Evolutionary conservation across 129 eudicot genomes (phyloP), one percentile per base, ranked within the genome.

Genomic region (Glebionis coronaria): DNA sequence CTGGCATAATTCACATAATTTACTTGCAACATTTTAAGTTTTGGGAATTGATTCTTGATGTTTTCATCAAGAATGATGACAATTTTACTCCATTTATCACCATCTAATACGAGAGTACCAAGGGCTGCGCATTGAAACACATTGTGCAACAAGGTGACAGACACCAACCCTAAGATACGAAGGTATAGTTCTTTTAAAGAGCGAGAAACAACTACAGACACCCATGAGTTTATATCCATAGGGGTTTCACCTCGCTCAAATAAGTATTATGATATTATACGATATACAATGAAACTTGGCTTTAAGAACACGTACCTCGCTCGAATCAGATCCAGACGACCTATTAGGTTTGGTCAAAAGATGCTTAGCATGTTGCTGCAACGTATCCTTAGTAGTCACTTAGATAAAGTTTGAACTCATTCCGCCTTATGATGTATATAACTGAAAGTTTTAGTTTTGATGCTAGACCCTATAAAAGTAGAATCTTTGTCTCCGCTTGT

Each of bases 231-330:
- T 5, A 51, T 15, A 12, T 51, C 56, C 19, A 16, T 51, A n/a
- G 23, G 56, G 56, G 56, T 51, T 51, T 9, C 56, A 12, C 56
- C 56, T n/a, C n/a, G n/a, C n/a, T n/a, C n/a, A n/a, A n/a, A n/a
- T n/a, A n/a, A n/a, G n/a, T n/a, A n/a, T n/a, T n/a, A n/a, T n/a
- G n/a, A n/a, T n/a, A n/a, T n/a, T n/a, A n/a, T n/a, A n/a, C n/a
- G n/a, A n/a, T n/a, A n/a, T n/a, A n/a, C n/a, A n/a, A n/a, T n/a
- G n/a, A n/a, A n/a, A n/a, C n/a, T n/a, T n/a, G n/a, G n/a, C n/a
- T n/a, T n/a, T n/a, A n/a, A n/a, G n/a, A n/a, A n/a, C n/a, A n/a
- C n/a, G n/a, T n/a, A n/a, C n/a, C n/a, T n/a, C n/a, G n/a, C n/a
- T n/a, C n/a, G n/a, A n/a, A n/a, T n/a, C n/a, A n/a, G n/a, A n/a